Base-by-base conservation (phyloP, 768 basidiomycete species). In the Tremella mesenterica region DNA sequence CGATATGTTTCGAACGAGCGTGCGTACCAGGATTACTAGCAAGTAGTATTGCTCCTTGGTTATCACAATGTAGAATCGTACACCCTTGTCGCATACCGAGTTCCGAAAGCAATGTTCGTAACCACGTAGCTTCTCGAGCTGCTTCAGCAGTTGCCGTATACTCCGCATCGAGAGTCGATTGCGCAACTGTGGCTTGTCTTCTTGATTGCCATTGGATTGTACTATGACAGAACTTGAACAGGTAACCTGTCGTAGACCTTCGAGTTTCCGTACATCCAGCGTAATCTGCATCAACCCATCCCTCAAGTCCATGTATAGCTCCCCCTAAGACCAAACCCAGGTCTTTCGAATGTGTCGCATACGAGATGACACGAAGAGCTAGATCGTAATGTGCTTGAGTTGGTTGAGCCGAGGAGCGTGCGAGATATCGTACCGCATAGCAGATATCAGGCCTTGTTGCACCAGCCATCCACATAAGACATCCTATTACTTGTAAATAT, bases 91-190 rank as follows among this genome's bases (percentile, higher is more conserved):
- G 9, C 10, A 18, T 23, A 21, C 48, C 51, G 20, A 64, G 36
- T 16, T 51, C 66, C n/a, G 50, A n/a, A n/a, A 70, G 39, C 9
- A 67, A 38, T 4, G 20, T 23, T 5, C 56, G 54, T 23, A 67
- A 18, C 78, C 77, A 80, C 1, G 77, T 8, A 1, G 62, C 69
- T 55, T 79, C 72, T 43, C 73, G 65, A 0, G 65, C 50, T 0
- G 74, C 73, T 39, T 76, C 67, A 1, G 64, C 51, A 0, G 66
- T 52, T 0, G 76, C 76, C 8, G 77, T 69, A 59, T 77, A 79
- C 65, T 80, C 78, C 0, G 77, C 75, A 56, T 81, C 77, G 4
- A 67, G 66, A 0, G 75, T 77, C 0, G 77, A 80, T 0, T 70
- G 58, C 0, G 79, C 61, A 21, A 78, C 67, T 0, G 69, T 69